These are phyloP conservation scores for Paratinospora sagittata DNA, from an alignment of 164 flowering plant genomes.

Conservation along the genomic window DNA sequence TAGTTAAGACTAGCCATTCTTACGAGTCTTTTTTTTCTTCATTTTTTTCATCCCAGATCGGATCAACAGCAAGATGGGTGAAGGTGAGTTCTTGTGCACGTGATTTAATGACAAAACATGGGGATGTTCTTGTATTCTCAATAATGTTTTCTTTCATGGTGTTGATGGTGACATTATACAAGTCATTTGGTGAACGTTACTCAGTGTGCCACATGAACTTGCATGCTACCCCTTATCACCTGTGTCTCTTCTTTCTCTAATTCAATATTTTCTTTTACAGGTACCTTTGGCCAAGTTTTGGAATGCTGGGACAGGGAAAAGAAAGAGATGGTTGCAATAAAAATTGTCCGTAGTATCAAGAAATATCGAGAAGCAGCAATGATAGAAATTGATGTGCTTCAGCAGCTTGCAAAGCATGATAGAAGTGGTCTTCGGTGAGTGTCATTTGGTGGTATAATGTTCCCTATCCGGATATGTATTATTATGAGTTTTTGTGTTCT, in stretches of 20 bases:
- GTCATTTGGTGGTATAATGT: neutral
- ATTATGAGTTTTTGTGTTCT: neutral
- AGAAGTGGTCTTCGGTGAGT: constrained; percentile 83
- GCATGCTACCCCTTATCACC: neutral
- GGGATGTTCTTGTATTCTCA: neutral
- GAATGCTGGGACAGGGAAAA: constrained; percentile 95
- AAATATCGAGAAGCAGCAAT: constrained; percentile 95
- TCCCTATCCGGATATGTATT: neutral
- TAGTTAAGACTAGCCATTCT: neutral
- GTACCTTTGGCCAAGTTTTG: constrained; percentile 96
- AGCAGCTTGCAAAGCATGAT: constrained; percentile 75
- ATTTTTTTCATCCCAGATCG: constrained; percentile 45
- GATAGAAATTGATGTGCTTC: constrained; percentile 94
- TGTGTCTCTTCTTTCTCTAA: neutral
- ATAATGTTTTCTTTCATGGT: neutral
- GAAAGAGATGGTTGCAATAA: constrained; percentile 92
- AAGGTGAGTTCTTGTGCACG: constrained; percentile 36
- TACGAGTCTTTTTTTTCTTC: neutral
- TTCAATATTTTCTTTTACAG: constrained; percentile 26
- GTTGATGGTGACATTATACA: neutral
- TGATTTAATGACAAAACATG: neutral
- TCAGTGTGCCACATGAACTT: neutral
- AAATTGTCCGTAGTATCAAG: constrained; percentile 83
- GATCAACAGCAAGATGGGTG: constrained; percentile 86
- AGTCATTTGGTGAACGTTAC: neutral